phyloP scores from a whole-genome alignment of 805 yeast genomes.

The Priceomyces fermenticarens region DNA sequence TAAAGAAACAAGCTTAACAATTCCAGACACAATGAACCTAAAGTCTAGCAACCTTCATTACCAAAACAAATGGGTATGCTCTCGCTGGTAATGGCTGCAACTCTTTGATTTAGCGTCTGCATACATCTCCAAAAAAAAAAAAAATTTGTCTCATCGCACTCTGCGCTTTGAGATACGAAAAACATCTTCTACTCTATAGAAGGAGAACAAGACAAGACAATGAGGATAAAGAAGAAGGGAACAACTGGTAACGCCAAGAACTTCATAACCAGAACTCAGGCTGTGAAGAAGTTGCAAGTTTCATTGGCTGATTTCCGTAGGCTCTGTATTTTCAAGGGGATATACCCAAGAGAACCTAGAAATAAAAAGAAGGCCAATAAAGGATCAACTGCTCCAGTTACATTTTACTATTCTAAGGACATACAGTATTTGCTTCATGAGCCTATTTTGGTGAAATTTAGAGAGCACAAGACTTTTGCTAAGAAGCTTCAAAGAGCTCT shows the following conservation, averaged over 20 bases:
- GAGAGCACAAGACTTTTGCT: slow-evolving; percentile 94
- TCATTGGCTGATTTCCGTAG: slow-evolving; percentile 96
- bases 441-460: slow-evolving; percentile 84
- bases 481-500: slow-evolving; percentile 85
- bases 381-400: slow-evolving; percentile 95
- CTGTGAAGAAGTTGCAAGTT: slow-evolving; percentile 85
- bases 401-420: slow-evolving; percentile 91
- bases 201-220: slow-evolving; percentile 30
- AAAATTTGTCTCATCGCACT: slow-evolving; percentile 2
- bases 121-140: slow-evolving; percentile 1
- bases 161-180: slow-evolving; percentile 1
- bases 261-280: slow-evolving; percentile 92
- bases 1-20: too few relatives aligned
- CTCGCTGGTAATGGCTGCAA: slow-evolving; percentile 1
- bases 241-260: slow-evolving; percentile 86
- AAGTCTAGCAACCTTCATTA: too few relatives aligned
- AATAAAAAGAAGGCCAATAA: slow-evolving; percentile 95
- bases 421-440: slow-evolving; percentile 94
- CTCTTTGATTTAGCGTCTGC: neutral
- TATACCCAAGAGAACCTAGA: slow-evolving; percentile 94
- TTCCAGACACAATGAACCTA: too few relatives aligned
- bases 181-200: neutral
- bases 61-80: too few relatives aligned
- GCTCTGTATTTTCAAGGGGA: slow-evolving; percentile 95
- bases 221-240: slow-evolving; percentile 78